Base-by-base conservation (phyloP, 2,329 filamentous ascomycete species). In the Biscogniauxia marginata region DNA sequence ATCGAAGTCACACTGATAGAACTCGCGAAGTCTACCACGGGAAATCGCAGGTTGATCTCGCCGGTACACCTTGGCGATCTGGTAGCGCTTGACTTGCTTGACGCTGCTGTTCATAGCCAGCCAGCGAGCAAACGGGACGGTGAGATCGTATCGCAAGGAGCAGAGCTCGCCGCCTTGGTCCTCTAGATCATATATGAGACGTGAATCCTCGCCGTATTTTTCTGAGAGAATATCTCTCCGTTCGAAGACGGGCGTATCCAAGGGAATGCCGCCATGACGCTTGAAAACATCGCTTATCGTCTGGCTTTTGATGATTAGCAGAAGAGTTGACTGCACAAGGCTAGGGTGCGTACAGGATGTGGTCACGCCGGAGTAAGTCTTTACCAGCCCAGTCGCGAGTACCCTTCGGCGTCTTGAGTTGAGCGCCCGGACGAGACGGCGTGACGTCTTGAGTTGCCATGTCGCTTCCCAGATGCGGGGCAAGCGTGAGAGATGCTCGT, bases 111-210 rank as follows among this genome's bases (percentile, higher is more conserved):
- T 91, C 87, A 90, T 90, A 64, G 88, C 88, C 56, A 91, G 82
- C 86, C 86, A 91, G 71, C 89, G 81, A 58, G 88, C 88, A 67
- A 91, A 90, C 19, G 88, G 88, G 7, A 92, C 88, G 0, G 89
- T 91, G 63, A 93, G 75, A 69, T 93, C 90, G 75, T 93, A 95
- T 66, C 90, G 84, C 62, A 93, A 79, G 16, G 89, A 90, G 74
- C 88, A 90, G 58, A 91, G 79, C 76, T 95, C 90, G 61, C 90
- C 90, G 63, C 90, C 90, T 71, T 95, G 90, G 69, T 95, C 90
- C 63, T 87, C 86, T 60, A 93, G 82, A 70, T 93, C 89, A 76
- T 93, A 93, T 74, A 93, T 92, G 70, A 92, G 66, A 55, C 70
- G 68, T 16, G 65, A 66, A 55, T 72, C 71, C 63, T 73, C 68